phyloP scores from a whole-genome alignment of 441 rosid species.

The Gossypium gossypioides region DNA sequence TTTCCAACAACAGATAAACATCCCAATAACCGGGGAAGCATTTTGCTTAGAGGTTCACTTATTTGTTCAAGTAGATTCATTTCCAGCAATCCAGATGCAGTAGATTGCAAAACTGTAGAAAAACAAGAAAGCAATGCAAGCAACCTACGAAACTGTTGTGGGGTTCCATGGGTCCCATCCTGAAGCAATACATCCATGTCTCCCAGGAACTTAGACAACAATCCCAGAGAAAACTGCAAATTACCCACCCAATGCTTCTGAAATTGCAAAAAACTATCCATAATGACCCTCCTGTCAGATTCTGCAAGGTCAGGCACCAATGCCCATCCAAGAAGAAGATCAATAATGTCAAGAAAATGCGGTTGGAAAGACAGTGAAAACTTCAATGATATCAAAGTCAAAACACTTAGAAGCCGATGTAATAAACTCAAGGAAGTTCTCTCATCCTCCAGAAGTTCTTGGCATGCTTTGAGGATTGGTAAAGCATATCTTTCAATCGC shows the following conservation, averaged over 20 bases:
- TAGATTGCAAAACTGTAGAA: slow-evolving; percentile 74
- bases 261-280: slow-evolving; percentile 89
- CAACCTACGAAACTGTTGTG: slow-evolving; percentile 69
- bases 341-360: slow-evolving; percentile 85
- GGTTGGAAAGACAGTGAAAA: slow-evolving; percentile 75
- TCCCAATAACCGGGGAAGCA: slow-evolving; percentile 79
- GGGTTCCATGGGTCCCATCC: slow-evolving; percentile 69
- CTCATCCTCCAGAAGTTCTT: slow-evolving; percentile 91
- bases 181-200: slow-evolving; percentile 89
- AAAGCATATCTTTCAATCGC: slow-evolving; percentile 71
- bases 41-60: slow-evolving; percentile 57
- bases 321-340: slow-evolving; percentile 97
- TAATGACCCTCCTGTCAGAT: slow-evolving; percentile 62
- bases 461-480: slow-evolving; percentile 79
- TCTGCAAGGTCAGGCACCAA: slow-evolving; percentile 77
- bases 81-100: slow-evolving; percentile 93
- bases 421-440: slow-evolving; percentile 79
- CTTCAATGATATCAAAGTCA: slow-evolving; percentile 69
- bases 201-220: slow-evolving; percentile 74
- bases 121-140: slow-evolving; percentile 94
- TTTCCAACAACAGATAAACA: slow-evolving; percentile 69
- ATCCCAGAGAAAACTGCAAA: slow-evolving; percentile 76
- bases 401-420: slow-evolving; percentile 49
- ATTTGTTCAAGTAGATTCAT: slow-evolving; percentile 76
- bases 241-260: slow-evolving; percentile 93